phyloP scores from a whole-genome alignment of 805 yeast species.

The Metschnikowia kofuensis region DNA sequence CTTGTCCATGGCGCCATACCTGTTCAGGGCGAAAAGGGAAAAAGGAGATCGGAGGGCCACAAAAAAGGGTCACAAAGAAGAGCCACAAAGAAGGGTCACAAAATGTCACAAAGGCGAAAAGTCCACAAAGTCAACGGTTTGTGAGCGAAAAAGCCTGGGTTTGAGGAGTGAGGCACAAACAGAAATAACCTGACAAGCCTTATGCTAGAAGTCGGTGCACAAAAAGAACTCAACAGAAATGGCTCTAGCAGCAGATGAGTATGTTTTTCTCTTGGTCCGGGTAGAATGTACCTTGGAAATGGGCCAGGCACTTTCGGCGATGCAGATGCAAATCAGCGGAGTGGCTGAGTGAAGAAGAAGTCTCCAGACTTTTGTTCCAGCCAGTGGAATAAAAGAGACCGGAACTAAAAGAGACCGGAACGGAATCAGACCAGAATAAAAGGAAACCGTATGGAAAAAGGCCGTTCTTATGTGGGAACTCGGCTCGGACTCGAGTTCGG shows the following conservation, averaged over 20 bases:
- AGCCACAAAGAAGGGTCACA: not conserved
- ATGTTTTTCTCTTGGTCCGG: too few relatives aligned
- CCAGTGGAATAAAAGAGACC: not conserved
- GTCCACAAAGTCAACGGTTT: not conserved
- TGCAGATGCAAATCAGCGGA: not conserved
- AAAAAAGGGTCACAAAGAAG: too few relatives aligned
- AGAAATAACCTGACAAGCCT: not conserved
- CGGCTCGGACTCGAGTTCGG: too few relatives aligned
- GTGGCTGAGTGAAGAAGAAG: not conserved
- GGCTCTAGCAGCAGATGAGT: too few relatives aligned
- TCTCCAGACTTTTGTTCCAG: not conserved
- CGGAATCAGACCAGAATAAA: too few relatives aligned
- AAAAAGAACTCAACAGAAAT: not conserved
- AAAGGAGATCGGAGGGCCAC: too few relatives aligned
- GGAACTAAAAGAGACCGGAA: too few relatives aligned
- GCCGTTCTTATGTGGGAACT: too few relatives aligned
- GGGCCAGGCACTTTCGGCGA: too few relatives aligned
- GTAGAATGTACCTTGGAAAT: too few relatives aligned
- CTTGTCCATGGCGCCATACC: constrained; percentile 31
- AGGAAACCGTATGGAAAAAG: too few relatives aligned
- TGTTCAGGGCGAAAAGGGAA: not conserved
- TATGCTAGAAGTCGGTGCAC: not conserved
- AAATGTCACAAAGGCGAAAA: not conserved
- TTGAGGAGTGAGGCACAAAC: not conserved
- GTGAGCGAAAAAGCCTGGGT: not conserved